Percentiles rank a stretch among this genome's conserved stretches.
Conservation (phyloP, 768 basidiomycete genomes). For the Leccinum disarticulatum region DNA sequence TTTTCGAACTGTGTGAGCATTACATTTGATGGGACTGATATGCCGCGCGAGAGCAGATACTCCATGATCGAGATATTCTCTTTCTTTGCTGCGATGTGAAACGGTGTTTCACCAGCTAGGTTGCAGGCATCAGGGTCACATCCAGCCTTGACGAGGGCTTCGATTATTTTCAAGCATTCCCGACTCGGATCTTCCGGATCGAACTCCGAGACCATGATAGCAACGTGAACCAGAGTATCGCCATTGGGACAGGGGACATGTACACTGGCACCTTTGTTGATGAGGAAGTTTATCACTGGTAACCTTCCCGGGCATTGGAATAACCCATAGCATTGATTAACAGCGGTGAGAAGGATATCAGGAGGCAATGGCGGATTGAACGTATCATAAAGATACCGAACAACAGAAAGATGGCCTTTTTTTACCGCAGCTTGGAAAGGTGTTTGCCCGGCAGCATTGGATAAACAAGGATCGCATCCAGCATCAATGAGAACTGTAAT, state of each 20-base stretch:
- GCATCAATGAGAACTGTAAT: background rate
- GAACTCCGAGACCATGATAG: background rate
- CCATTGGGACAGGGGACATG: background rate
- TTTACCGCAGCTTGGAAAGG: background rate
- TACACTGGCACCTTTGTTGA: background rate
- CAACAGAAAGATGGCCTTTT: background rate
- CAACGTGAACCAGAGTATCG: background rate
- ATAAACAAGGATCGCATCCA: background rate
- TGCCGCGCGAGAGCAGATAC: background rate
- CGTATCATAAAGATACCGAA: background rate
- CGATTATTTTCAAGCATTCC: background rate
- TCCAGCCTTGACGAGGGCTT: background rate
- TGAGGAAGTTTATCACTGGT: background rate
- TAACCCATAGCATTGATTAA: background rate
- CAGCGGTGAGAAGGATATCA: background rate
- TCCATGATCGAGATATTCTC: background rate
- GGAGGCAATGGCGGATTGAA: background rate
- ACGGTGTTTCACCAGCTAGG: background rate
- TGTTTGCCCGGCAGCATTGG: fast-evolving
- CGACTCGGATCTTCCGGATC: too few relatives aligned
- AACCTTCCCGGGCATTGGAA: background rate
- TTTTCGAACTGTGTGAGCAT: background rate
- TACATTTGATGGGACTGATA: background rate
- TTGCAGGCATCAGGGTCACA: background rate
- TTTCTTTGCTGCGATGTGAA: background rate